These are phyloP conservation scores for Zoysia pacifica DNA, from an alignment of 176 grass and related monocot genomes.

Conservation along the genomic window DNA sequence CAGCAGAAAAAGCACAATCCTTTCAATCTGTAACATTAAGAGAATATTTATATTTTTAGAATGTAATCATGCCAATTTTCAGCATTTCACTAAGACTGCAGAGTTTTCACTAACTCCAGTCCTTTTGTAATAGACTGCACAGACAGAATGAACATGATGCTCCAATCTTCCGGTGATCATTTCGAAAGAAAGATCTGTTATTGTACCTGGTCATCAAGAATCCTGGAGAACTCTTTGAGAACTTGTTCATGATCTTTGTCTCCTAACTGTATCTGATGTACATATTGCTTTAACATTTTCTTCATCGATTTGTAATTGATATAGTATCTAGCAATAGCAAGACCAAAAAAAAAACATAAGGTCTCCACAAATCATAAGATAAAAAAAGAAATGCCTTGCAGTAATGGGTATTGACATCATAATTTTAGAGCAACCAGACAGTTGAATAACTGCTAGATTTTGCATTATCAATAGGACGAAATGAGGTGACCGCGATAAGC, in stretches of 20 bases:
- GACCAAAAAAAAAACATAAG: conserved; percentile 25
- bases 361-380: background rate
- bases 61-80: conserved; percentile 1
- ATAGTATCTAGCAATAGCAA: conserved; percentile 70
- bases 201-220: conserved; percentile 92
- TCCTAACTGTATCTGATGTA: conserved; percentile 66
- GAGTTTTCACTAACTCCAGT: background rate
- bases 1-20: conserved; percentile 84
- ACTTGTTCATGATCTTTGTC: conserved; percentile 69
- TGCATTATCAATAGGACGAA: background rate
- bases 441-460: background rate
- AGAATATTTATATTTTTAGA: background rate
- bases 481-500: background rate
- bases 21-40: conserved; percentile 77
- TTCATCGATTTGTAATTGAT: conserved; percentile 98
- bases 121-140: background rate
- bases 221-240: conserved; percentile 91
- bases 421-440: background rate
- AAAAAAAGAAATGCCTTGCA: background rate
- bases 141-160: background rate
- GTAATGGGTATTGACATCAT: background rate
- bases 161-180: background rate
- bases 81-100: background rate
- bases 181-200: conserved; percentile 28
- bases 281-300: conserved; percentile 87